Evolutionary conservation across 257 asterid species (phyloP), one percentile per base, ranked within the genome.

Genomic region (Sherardia arvensis): DNA sequence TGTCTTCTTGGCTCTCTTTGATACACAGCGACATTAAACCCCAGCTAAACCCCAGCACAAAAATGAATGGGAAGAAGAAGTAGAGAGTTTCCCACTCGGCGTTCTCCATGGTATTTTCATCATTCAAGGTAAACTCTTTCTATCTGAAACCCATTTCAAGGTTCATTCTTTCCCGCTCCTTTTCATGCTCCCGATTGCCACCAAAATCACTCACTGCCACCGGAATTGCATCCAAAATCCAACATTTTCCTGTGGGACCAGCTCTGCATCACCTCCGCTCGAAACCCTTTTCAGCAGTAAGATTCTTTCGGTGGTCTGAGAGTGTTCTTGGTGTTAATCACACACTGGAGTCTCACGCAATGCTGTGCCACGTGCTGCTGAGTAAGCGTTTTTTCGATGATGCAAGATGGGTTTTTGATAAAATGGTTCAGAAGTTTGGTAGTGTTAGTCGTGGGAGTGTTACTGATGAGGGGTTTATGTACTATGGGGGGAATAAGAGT

Each of bases 301-400:
- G 67, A 66, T 76, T 79, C 63, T 70, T 76, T 56, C 63, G 61
- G 33, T 79, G 84, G 84, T 79, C 70, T 60, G 81, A 79, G 66
- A 67, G 61, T 66, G 53, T 70, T 47, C 65, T 66, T 59, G 81
- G 84, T 51, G 26, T 72, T 23, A 62, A 62, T 60, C 83, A 78
- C 71, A 51, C 80, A 22, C n/a, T 60, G 38, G 55, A 69, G 29
- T 72, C 79, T 11, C 54, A 72, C 62, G 68, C 68, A 34, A 57
- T 66, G 56, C 72, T 76, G 22, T 28, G 56, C n/a, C 76, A 73
- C 67, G 53, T 79, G 53, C 62, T 75, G 65, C 58, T 79, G 51
- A 26, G 56, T 57, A 61, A 59, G 25, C 71, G 71, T 45, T 62
- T 66, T 66, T 79, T 79, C 27, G 77, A 70, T 29, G 59, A 69